Percentiles rank a stretch among this genome's conserved stretches.
Evolutionary conservation across 768 basidiomycete species (phyloP).

Genomic region (Inosperma sp.): DNA sequence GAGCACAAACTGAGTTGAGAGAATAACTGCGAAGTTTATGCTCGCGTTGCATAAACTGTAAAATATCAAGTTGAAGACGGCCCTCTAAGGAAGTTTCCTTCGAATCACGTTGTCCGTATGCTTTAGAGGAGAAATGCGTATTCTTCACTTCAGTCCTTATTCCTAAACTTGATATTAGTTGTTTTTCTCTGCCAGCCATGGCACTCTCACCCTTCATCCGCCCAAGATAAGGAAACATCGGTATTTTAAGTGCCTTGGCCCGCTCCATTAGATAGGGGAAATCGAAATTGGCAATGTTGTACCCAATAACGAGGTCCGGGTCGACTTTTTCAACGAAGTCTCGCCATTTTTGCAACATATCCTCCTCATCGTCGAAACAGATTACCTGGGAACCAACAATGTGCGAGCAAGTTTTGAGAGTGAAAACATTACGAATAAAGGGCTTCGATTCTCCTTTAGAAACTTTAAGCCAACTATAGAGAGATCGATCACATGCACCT

Average conservation of each 20-base stretch:
- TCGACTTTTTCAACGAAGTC: conserved; percentile 88
- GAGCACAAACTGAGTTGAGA: conserved; percentile 95
- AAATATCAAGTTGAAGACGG: conserved; percentile 88
- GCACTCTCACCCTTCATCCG: conserved; percentile 58
- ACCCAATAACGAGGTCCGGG: conserved; percentile 94
- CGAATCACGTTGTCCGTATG: conserved; percentile 94
- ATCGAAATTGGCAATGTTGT: conserved; percentile 93
- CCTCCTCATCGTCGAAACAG: conserved; percentile 67
- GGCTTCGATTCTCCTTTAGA: conserved; percentile 79
- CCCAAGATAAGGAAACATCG: conserved; percentile 70
- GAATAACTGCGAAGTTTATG: conserved; percentile 97
- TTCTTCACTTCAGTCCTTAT: conserved; percentile 77
- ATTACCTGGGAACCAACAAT: conserved; percentile 98
- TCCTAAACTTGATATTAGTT: conserved; percentile 39
- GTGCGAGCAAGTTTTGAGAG: conserved; percentile 87
- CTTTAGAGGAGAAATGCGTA: conserved; percentile 97
- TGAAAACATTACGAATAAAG: conserved; percentile 95
- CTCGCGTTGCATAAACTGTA: conserved; percentile 98
- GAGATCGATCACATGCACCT: conserved; percentile 10
- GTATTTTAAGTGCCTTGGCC: conserved; percentile 72
- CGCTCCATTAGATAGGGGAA: conserved; percentile 94
- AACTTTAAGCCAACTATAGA: neutral
- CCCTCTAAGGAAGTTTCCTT: conserved; percentile 91
- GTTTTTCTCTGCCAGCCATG: neutral
- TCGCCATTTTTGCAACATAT: conserved; percentile 80